Base-by-base conservation (phyloP, 805 yeast genomes). In the Metschnikowia arizonensis region DNA sequence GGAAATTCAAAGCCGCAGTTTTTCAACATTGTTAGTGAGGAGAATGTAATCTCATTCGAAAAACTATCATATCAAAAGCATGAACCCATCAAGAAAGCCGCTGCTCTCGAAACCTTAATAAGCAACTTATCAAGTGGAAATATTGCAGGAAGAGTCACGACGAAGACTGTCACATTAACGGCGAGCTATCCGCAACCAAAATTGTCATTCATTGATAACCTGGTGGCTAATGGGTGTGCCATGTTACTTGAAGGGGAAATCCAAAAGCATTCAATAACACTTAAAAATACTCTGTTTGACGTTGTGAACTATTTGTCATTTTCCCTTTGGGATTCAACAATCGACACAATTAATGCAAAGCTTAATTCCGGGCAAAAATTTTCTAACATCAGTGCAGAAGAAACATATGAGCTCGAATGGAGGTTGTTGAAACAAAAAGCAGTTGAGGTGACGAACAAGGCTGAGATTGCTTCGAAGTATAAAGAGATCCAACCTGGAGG, bases 191-290 rank as follows among this genome's bases (percentile, higher is more conserved):
- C 70, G 0, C 89, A 88, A 54, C 96, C 96, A 0, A 63, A 74
- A 4, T 63, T 88, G 26, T 71, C 78, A 2, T 57, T 83, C 11
- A 63, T 76, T 1, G 72, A 76, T 33, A 64, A 77, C 5, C 75
- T 79, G 54, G 70, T 83, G 11, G 73, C 77, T 17, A 82, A 81
- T 53, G 79, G 80, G 3, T 82, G 87, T 81, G 56, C 83, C 3
- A 83, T 87, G 88, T 63, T 88, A 12, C 63, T 88, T 10, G 95
- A 88, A 58, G 96, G 96, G 7, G 93, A 88, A 54, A 66, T 69
- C 33, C 72, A 70, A 41, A 50, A 59, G 1, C 78, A 85, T 48
- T 65, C 72, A 1, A 60, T 87, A 4, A 60, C 63, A 1, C 62
- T 88, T 26, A 72, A 74, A 39, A 88, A 88, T 59, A 69, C 74